These are phyloP conservation scores for Metschnikowia cerradonensis DNA, from an alignment of 805 yeast genomes.

Conservation along the genomic window DNA sequence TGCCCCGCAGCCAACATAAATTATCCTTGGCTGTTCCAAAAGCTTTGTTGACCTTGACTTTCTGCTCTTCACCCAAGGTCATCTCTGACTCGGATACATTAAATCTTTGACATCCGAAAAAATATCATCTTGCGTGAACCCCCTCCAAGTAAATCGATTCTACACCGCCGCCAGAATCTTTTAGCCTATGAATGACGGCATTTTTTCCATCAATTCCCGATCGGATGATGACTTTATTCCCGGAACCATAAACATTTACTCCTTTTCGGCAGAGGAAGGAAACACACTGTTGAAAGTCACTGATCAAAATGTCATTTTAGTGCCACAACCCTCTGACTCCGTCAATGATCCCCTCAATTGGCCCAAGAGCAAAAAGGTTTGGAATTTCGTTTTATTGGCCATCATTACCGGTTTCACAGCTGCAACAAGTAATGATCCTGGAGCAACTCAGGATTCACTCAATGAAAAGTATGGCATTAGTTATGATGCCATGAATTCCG, in stretches of 20 bases:
- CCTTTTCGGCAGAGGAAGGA: conserved; percentile 13
- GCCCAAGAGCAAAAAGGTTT: conserved; percentile 29
- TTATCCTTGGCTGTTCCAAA: neutral
- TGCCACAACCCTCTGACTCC: conserved; percentile 50
- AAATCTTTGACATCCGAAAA: neutral
- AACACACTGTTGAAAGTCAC: conserved; percentile 15
- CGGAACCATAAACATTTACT: conserved; percentile 18
- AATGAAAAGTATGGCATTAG: conserved; percentile 60
- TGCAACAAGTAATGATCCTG: conserved; percentile 72
- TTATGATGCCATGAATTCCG: conserved; percentile 68
- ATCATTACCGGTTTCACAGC: conserved; percentile 66
- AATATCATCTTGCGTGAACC: neutral
- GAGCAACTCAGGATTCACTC: conserved; percentile 63
- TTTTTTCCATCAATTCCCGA: conserved; percentile 11
- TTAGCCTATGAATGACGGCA: conserved; percentile 5
- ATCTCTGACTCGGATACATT: neutral
- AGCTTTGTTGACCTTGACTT: neutral
- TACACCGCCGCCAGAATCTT: neutral
- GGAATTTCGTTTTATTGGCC: conserved; percentile 40
- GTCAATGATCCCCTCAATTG: conserved; percentile 49
- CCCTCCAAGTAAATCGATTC: neutral
- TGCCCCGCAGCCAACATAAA: neutral
- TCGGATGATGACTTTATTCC: conserved; percentile 18
- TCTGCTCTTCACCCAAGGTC: neutral
- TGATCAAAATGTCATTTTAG: conserved; percentile 30